A percentile compares a stretch with the other conserved stretches of the same genome.
Evolutionary conservation across 441 rosid genomes (phyloP).

Genomic region (Syzygium syzygioides): DNA sequence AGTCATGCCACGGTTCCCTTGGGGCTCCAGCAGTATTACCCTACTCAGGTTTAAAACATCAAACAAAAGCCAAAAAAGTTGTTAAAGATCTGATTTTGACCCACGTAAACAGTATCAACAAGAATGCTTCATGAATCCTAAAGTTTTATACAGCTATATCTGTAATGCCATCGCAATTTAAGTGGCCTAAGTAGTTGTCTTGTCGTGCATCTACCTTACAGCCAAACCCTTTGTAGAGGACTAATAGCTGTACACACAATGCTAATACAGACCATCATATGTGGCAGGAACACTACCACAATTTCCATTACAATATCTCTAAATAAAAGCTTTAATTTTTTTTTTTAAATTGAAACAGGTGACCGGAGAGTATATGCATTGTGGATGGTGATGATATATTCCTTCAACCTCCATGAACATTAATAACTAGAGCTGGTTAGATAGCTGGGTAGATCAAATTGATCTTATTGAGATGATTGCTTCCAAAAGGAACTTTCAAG

Average conservation of each 20-base stretch:
- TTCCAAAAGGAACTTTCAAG: background rate
- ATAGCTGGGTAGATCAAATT: background rate
- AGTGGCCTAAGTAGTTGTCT: background rate
- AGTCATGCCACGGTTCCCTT: constrained; percentile 97
- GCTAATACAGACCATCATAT: background rate
- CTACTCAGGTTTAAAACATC: constrained; percentile 27
- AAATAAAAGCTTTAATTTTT: background rate
- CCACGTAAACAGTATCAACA: background rate
- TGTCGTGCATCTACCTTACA: background rate
- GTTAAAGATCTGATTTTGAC: background rate
- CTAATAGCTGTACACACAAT: background rate
- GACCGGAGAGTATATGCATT: background rate
- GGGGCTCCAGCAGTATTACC: constrained; percentile 61
- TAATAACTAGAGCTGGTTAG: background rate
- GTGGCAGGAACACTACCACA: background rate
- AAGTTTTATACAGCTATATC: background rate
- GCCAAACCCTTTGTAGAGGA: background rate
- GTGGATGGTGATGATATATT: background rate
- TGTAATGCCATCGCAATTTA: background rate
- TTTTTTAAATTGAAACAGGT: background rate
- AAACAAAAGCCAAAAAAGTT: constrained; percentile 1
- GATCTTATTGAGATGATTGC: background rate
- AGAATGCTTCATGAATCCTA: background rate
- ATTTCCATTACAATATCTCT: background rate
- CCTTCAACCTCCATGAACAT: background rate